Conservation (phyloP, 768 basidiomycete genomes). For the Trametes elegans region DNA sequence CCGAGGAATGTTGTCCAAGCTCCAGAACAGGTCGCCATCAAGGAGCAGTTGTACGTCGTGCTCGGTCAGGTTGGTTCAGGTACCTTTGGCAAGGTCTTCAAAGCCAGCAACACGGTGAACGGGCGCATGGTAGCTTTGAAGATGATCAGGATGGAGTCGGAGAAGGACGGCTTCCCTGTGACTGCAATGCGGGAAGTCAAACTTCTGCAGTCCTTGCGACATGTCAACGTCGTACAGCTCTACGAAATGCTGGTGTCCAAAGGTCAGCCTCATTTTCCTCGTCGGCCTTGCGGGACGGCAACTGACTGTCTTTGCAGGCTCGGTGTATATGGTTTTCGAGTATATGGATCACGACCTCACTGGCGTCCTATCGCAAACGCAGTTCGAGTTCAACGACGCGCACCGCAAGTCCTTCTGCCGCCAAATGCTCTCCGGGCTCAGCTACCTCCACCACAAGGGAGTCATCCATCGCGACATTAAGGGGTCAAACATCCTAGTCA, state of each 20-base stretch:
- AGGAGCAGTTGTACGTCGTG: conserved; percentile 73
- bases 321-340: conserved; percentile 99
- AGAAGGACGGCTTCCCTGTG: conserved; percentile 97
- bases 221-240: conserved; percentile 85
- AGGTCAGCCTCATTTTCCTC: conserved; percentile 48
- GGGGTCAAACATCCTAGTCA: conserved; percentile 95
- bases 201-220: conserved; percentile 85
- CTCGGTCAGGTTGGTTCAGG: conserved; percentile 95
- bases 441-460: conserved; percentile 92
- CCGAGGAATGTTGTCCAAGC: neutral
- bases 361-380: conserved; percentile 87
- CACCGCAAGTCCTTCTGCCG: conserved; percentile 94
- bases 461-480: conserved; percentile 99
- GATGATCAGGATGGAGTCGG: conserved; percentile 96
- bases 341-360: conserved; percentile 99
- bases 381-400: conserved; percentile 79
- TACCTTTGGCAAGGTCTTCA: conserved; percentile 98
- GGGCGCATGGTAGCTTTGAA: conserved; percentile 85
- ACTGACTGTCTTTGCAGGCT: conserved; percentile 48
- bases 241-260: conserved; percentile 99
- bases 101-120: conserved; percentile 82
- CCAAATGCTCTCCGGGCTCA: conserved; percentile 94
- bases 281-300: neutral
- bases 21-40: conserved; percentile 8
- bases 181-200: conserved; percentile 99